Base-by-base conservation (phyloP, 768 basidiomycete species). In the Butyriboletus loyo region DNA sequence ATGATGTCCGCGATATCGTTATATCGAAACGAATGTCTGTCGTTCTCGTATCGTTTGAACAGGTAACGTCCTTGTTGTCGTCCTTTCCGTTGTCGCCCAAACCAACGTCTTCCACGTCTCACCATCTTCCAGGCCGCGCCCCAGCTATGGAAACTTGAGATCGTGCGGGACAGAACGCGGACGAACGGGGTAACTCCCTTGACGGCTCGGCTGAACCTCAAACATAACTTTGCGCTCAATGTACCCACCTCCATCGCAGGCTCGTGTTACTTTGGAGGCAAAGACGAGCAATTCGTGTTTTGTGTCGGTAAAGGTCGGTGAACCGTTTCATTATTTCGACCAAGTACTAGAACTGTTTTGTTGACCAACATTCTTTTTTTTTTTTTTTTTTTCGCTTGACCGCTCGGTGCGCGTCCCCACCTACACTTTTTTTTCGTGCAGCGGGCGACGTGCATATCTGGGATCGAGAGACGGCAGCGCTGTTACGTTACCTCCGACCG, bases 371-470 rank as follows among this genome's bases (percentile, higher is more conserved):
- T 36, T 34, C 24, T 36, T 17, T 36, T 36, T 17, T 36, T 36
- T 27, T 27, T 27, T 5, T 27, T 27, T 27, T 27, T 7, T 5
- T 27, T 27, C n/a, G 35, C 19, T 19, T 37, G 19, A 37, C n/a
- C n/a, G 6, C 7, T 5, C 27, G 27, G n/a, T n/a, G n/a, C 35
- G 17, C 32, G 13, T 32, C 14, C 11, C 13, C 32, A 32, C 32
- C 11, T 15, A 14, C 32, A 6, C 32, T 34, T 34, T 34, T 34
- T 15, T 6, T 17, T 19, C 25, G 17, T n/a, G 1, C 55, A 90
- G 89, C 80, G 56, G 90, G 89, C 1, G 86, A 90, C 55, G 87
- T 92, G 14, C 85, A 89, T 58, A 84, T 92, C 24, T 92, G 90
- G 90, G 90, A 92, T 61, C 83, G 84, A 49, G 88, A 90, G 68